Base-by-base conservation (phyloP, 805 yeast species). In the Starmerella bombi region DNA sequence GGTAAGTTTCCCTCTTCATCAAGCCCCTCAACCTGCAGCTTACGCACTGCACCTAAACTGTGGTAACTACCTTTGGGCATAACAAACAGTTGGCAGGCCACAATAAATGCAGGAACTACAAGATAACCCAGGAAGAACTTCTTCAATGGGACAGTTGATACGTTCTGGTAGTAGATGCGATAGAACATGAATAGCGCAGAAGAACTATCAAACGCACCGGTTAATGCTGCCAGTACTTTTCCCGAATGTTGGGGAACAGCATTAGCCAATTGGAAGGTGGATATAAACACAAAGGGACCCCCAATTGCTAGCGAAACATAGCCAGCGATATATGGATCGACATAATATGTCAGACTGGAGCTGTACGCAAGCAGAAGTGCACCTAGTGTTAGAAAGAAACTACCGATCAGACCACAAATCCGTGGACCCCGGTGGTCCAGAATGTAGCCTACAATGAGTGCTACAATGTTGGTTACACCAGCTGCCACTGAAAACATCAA, bases 141-240 rank as follows among this genome's bases (percentile, higher is more conserved):
- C 17, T 65, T 56, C 9, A 84, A 54, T 0, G 74, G 52, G 19
- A 79, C 50, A 25, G 59, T 36, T 15, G 49, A 45, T 16, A 51
- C 46, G 15, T 51, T 41, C 47, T 72, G 75, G 59, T 80, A 85
- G 10, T 71, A 53, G 15, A 84, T 45, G 51, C 94, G 65, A 63
- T 85, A 88, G 9, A 72, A 51, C 50, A 84, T 65, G 55, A 86
- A 86, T 35, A 86, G 69, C 0, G 94, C 95, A n/a, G 93, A 75
- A 1, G 94, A 81, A 0, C 94, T 70, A 59, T 88, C 96, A 56
- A 86, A 85, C 0, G 94, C 85, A n/a, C 96, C 96, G 0, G 95
- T 83, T 37, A 86, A 62, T 15, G 83, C 60, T 0, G 95, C 94
- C 49, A 85, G 62, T 17, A 85, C 67, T 34, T 81, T 69, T 0